Evolutionary conservation across 2,329 filamentous ascomycete species (phyloP).

Genomic region (Colletotrichum plurivorum): DNA sequence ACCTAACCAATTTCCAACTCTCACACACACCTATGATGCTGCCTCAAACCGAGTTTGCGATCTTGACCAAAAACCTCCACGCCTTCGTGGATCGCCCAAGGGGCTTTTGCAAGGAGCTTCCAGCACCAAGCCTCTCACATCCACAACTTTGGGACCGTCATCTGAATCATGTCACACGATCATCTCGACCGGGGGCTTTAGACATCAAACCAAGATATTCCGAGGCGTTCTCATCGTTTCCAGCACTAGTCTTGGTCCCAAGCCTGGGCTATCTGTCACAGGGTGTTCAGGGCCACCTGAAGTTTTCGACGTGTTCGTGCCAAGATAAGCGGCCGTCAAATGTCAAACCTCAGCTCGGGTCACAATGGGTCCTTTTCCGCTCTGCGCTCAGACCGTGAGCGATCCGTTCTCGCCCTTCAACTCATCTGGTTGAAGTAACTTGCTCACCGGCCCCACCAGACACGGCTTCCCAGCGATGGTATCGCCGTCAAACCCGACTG

Average conservation of each 20-base stretch:
- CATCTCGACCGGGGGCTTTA: neutral
- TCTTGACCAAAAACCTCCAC: neutral
- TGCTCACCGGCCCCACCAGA: neutral
- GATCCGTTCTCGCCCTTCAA: neutral
- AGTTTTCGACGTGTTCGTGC: neutral
- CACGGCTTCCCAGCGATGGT: conserved; percentile 7
- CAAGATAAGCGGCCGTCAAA: conserved; percentile 15
- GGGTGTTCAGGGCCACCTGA: neutral
- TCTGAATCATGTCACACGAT: conserved; percentile 22
- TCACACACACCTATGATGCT: neutral
- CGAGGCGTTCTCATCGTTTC: neutral
- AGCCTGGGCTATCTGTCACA: neutral
- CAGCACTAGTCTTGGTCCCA: conserved; percentile 5
- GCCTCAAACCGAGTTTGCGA: conserved; percentile 28
- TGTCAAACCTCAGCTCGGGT: conserved; percentile 19
- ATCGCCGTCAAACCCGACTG: neutral
- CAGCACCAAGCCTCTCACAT: neutral
- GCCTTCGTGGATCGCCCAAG: conserved; percentile 13
- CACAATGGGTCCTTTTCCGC: conserved; percentile 10
- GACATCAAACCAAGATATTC: neutral
- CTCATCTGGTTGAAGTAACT: neutral
- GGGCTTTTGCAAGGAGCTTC: conserved; percentile 1
- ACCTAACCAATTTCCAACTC: neutral
- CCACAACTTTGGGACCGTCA: conserved; percentile 1
- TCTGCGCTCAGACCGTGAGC: conserved; percentile 19